Evolutionary conservation across 2,329 filamentous ascomycete genomes (phyloP), one percentile per base, ranked within the genome.

Genomic region (Ophiostoma pallidulum): DNA sequence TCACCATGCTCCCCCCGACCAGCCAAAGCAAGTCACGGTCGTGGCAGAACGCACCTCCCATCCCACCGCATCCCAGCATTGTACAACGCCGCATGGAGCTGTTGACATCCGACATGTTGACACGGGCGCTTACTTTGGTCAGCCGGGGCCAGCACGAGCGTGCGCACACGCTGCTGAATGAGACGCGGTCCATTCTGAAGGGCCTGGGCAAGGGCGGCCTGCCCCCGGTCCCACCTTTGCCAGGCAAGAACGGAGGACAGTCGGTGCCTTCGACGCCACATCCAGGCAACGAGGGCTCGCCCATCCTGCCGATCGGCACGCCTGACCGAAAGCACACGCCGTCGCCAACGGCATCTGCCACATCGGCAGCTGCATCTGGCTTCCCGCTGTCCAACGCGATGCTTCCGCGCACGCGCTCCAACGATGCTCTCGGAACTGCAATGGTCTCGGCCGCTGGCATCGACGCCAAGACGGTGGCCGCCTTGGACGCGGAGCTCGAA

Each of bases 31-130:
- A 82, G 67, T 84, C 77, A 52, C 69, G 77, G 55, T 77, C 81
- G 14, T 82, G 78, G 77, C 70, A 69, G 38, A 77, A 72, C 56
- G 70, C 74, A 12, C 87, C 90, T 13, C 86, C 89, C 1, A 98
- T 98, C 52, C 92, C 92, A 13, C 91, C 92, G 39, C 92, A 97
- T 61, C 90, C 92, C 4, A 87, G 84, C 53, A 89, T 98, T 51
- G 91, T 98, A 7, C 92, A 98, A 67, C 80, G 92, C 35, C 84
- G 92, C 39, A 98, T 98, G 92, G 92, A 98, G 66, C 73, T 98
- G 26, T 76, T 98, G 45, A 97, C 92, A 3, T 97, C 91, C 2
- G 92, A 98, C 63, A 98, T 98, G 92, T 77, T 98, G 53, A 94
- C 88, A 8, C 77, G 92, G 50, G 90, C 92, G 13, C 70, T 98